These are phyloP conservation scores for Pueraria montana DNA, from an alignment of 306 rosid genomes.

Conservation along the genomic window DNA sequence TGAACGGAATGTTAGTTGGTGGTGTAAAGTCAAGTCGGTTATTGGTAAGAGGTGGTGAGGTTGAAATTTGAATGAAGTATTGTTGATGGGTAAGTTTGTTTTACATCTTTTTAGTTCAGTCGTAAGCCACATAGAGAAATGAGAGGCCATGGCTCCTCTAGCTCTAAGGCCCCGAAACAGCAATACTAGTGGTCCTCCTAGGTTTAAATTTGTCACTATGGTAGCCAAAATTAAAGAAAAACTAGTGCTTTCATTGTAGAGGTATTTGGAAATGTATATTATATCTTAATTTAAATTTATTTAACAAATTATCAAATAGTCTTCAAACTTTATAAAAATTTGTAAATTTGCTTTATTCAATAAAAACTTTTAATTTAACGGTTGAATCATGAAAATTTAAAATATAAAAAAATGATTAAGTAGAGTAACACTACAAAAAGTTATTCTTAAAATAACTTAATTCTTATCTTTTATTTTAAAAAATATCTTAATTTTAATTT, in stretches of 20 bases:
- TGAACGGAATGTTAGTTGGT: not conserved
- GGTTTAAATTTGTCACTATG: not conserved
- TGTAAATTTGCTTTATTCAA: too few relatives aligned
- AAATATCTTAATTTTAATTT: too few relatives aligned
- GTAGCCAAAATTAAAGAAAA: not conserved
- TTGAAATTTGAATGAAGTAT: not conserved
- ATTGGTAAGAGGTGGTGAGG: not conserved
- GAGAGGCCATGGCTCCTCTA: not conserved
- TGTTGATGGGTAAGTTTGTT: not conserved
- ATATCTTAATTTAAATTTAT: too few relatives aligned
- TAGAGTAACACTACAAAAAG: too few relatives aligned
- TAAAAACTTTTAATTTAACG: too few relatives aligned
- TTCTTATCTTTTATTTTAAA: too few relatives aligned
- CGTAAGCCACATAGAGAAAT: not conserved
- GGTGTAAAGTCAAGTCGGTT: not conserved
- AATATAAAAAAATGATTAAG: too few relatives aligned
- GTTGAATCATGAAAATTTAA: too few relatives aligned
- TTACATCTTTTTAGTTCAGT: not conserved
- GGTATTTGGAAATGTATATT: too few relatives aligned
- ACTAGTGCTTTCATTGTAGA: not conserved
- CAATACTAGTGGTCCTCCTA: not conserved
- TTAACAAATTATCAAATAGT: too few relatives aligned
- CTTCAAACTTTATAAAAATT: too few relatives aligned
- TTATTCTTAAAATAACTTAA: too few relatives aligned
- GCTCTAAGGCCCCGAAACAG: not conserved